A percentile compares a stretch with the other conserved stretches of the same genome.
phyloP scores from a whole-genome alignment of 2,329 filamentous ascomycete genomes.

The Phaeosphaeriaceae sp. region DNA sequence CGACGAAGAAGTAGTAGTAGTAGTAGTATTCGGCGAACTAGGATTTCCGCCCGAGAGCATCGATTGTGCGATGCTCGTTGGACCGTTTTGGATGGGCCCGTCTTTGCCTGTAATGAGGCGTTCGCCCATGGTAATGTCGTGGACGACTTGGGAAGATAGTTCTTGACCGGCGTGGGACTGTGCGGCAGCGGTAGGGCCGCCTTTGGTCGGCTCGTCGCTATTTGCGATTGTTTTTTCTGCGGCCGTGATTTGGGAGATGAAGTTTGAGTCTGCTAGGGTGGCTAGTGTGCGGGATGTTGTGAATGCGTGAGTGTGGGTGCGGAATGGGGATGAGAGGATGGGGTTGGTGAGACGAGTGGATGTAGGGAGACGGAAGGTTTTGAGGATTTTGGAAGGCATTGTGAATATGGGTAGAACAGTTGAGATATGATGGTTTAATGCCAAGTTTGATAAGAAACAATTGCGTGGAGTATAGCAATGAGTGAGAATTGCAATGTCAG shows the following conservation, averaged over 20 bases:
- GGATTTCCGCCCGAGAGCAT: conserved; percentile 5
- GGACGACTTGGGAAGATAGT: conserved; percentile 44
- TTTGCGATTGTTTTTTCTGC: conserved; percentile 51
- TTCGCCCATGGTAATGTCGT: conserved; percentile 53
- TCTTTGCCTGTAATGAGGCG: conserved; percentile 48
- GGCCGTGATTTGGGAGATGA: conserved; percentile 50
- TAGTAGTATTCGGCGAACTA: conserved; percentile 3
- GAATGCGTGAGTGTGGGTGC: conserved; percentile 15
- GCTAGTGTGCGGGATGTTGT: conserved; percentile 21
- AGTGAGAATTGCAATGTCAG: too few species aligned
- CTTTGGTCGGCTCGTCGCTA: conserved; percentile 40
- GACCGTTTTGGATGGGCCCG: conserved; percentile 44
- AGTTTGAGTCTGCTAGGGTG: conserved; percentile 44
- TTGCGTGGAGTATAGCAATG: too few species aligned
- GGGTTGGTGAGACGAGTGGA: conserved; percentile 13
- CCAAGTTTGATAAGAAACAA: too few species aligned
- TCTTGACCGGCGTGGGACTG: conserved; percentile 46
- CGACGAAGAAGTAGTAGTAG: conserved; percentile 1
- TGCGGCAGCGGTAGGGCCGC: conserved; percentile 51
- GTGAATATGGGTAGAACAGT: too few species aligned
- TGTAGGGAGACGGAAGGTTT: conserved; percentile 9
- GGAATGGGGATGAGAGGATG: conserved; percentile 1
- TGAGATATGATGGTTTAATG: too few species aligned
- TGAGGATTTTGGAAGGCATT: too few species aligned
- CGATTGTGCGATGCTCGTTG: conserved; percentile 48